These are phyloP conservation scores for Neonectria neomacrospora DNA, from an alignment of 2,329 filamentous ascomycete genomes.

Conservation along the genomic window DNA sequence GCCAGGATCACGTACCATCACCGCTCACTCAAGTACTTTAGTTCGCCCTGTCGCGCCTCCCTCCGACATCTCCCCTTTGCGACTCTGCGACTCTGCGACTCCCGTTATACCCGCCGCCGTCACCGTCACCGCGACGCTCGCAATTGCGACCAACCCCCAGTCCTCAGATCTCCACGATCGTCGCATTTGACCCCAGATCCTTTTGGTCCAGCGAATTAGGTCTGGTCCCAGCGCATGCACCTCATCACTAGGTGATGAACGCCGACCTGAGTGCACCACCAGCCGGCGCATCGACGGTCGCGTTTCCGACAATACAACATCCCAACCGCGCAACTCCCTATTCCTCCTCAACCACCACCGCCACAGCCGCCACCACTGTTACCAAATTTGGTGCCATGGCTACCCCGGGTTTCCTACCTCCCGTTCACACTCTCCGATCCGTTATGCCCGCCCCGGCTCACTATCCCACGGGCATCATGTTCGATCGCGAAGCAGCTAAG, in stretches of 20 bases:
- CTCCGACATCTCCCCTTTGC: constrained; percentile 3
- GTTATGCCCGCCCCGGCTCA: constrained; percentile 47
- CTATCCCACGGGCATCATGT: constrained; percentile 49
- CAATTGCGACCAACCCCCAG: constrained; percentile 33
- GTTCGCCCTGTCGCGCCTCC: constrained; percentile 19
- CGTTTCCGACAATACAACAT: constrained; percentile 41
- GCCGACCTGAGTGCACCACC: constrained; percentile 37
- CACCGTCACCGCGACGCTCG: constrained; percentile 30
- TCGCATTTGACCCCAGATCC: constrained; percentile 37
- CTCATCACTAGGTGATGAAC: constrained; percentile 46
- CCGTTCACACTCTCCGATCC: constrained; percentile 53
- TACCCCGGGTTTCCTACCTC: constrained; percentile 55
- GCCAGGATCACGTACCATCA: constrained; percentile 18
- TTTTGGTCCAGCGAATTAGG: constrained; percentile 33
- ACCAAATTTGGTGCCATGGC: constrained; percentile 53
- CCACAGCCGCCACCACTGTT: constrained; percentile 16
- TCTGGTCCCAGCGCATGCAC: constrained; percentile 44
- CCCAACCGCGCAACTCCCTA: constrained; percentile 49
- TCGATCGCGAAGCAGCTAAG: constrained; percentile 56
- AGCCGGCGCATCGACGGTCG: constrained; percentile 40
- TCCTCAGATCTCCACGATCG: constrained; percentile 36
- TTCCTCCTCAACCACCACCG: constrained; percentile 40
- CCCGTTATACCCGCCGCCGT: constrained; percentile 9
- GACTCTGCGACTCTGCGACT: constrained; percentile 17
- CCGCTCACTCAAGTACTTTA: constrained; percentile 19